Evolutionary conservation across 805 yeast genomes (phyloP).

Genomic region (Kodamaea leandrae): DNA sequence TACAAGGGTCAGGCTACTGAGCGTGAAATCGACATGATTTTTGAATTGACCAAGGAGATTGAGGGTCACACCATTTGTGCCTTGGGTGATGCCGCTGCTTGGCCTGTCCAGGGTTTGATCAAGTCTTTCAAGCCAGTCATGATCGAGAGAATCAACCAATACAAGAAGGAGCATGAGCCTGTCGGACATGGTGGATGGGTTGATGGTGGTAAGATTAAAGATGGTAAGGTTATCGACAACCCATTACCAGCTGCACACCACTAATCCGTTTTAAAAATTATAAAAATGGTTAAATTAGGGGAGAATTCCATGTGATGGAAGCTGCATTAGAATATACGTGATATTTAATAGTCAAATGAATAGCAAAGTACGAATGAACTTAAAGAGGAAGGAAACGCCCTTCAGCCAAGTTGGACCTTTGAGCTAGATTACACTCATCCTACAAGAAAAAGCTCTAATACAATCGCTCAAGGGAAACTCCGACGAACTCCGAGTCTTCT

Average conservation of each 20-base stretch:
- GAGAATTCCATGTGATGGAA: slow-evolving; percentile 2
- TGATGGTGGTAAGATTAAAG: slow-evolving; percentile 51
- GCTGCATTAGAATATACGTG: slow-evolving; percentile 5
- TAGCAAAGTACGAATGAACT: neutral
- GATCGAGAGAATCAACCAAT: slow-evolving; percentile 71
- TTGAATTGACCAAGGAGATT: slow-evolving; percentile 79
- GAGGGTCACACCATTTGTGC: slow-evolving; percentile 94
- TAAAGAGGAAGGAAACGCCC: neutral
- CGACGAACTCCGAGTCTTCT: too few relatives aligned
- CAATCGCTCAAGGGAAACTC: too few relatives aligned
- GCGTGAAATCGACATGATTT: slow-evolving; percentile 80
- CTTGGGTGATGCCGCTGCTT: slow-evolving; percentile 88
- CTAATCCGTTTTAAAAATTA: slow-evolving; percentile 8
- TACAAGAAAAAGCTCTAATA: too few relatives aligned
- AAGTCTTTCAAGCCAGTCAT: slow-evolving; percentile 81
- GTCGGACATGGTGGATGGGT: slow-evolving; percentile 80
- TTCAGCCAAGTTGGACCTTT: too few relatives aligned
- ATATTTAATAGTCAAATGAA: slow-evolving; percentile 4
- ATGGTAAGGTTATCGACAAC: slow-evolving; percentile 64
- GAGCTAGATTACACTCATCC: too few relatives aligned
- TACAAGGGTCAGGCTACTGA: slow-evolving; percentile 74
- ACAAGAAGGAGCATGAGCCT: slow-evolving; percentile 46
- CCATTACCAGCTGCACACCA: slow-evolving; percentile 50
- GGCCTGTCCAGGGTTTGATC: slow-evolving; percentile 90
- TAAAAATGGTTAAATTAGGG: neutral